Conservation (phyloP, 306 rosid genomes). For the Medicago arabica region DNA sequence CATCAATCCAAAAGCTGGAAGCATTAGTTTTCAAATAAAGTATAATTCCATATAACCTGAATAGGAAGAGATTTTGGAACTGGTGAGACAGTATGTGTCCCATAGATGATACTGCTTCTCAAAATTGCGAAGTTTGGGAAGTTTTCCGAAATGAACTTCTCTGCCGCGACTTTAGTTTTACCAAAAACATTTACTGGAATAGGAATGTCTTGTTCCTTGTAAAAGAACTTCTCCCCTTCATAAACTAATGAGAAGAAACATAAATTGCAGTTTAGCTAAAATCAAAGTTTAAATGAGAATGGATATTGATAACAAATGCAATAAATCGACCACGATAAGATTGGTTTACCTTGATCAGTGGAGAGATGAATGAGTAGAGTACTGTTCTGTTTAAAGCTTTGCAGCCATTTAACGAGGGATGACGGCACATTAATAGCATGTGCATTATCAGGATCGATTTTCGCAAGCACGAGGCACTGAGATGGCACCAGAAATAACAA, state of each 20-base stretch:
- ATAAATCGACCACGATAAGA: background rate
- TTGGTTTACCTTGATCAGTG: conserved; percentile 84
- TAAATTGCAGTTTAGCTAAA: conserved; percentile 31
- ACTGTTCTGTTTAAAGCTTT: conserved; percentile 55
- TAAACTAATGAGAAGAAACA: conserved; percentile 59
- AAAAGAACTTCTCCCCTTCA: too few relatives aligned
- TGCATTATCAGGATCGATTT: conserved; percentile 69
- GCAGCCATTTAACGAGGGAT: conserved; percentile 77
- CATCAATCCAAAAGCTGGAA: conserved; percentile 29
- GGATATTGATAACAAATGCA: conserved; percentile 12
- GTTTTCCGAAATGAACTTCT: conserved; percentile 69
- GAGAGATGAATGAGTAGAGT: conserved; percentile 80
- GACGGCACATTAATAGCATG: conserved; percentile 82
- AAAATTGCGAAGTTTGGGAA: conserved; percentile 73
- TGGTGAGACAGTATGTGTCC: conserved; percentile 83
- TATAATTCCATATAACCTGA: conserved; percentile 58
- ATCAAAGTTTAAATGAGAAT: conserved; percentile 14
- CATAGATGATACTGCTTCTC: conserved; percentile 96
- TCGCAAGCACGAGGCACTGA: conserved; percentile 94
- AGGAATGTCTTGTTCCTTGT: too few relatives aligned
- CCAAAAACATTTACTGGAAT: conserved; percentile 88
- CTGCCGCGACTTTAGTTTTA: conserved; percentile 81
- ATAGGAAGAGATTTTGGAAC: conserved; percentile 93
- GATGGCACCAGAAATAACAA: conserved; percentile 86
- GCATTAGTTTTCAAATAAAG: conserved; percentile 36